Evolutionary conservation across 305 asterid genomes (phyloP), one percentile per base, ranked within the genome.

Genomic region (Stenogyne calaminthoides): DNA sequence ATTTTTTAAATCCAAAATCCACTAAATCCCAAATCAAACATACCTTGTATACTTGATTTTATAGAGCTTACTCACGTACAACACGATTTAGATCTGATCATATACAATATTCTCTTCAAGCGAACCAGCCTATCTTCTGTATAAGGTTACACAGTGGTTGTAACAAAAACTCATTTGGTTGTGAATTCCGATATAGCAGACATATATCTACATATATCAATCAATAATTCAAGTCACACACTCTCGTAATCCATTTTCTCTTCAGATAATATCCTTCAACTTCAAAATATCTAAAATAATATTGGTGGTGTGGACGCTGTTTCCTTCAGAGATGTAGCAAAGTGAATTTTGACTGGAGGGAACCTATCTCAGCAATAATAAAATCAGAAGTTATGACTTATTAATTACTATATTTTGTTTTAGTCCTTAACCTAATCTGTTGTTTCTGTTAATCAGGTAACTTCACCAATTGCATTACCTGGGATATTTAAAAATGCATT

Each of bases 401-500:
- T 58, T 47, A 15, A 70, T 15, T 49, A 49, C 22, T 49, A 47
- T 9, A 32, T 46, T 27, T 64, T 59, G 7, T 72, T 37, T 55
- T 57, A 52, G 27, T 57, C 39, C 40, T 64, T 5, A 69, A 20
- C 75, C 68, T 6, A 74, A 66, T 63, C 47, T 29, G 20, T 63
- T 8, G 63, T 61, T 78, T 73, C 72, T 42, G 20, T 54, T 66
- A 57, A 69, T 57, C 80, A 92, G 97, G 91, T 81, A 20, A 92
- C 88, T 37, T 77, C 96, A 37, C 96, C 96, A 29, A 46, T 83
- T 62, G 80, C 84, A 64, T 72, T 90, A 57, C 97, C 96, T 49
- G 88, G 84, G 74, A 80, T 88, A 65, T 88, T 90, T 76, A 92
- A 88, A 76, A 86, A 85, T 82, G 92, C 97, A 18, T 71, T 92